These are phyloP conservation scores for Acanthamoeba quina DNA, from an alignment of 208 protist species.

Conservation along the genomic window DNA sequence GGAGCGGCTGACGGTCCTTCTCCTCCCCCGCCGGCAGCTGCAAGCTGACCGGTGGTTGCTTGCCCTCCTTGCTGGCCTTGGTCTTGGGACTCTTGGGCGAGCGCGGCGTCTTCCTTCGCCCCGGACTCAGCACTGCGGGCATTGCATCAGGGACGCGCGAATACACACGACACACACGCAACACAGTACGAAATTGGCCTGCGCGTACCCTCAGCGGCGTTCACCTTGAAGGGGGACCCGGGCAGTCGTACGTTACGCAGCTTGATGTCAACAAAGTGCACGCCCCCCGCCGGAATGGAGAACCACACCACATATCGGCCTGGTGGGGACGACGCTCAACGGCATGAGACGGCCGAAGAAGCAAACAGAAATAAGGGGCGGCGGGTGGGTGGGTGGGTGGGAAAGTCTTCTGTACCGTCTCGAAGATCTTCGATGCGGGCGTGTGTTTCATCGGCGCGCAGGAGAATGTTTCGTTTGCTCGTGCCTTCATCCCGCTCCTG, in stretches of 20 bases:
- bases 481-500: conserved; percentile 32
- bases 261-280: conserved; percentile 19
- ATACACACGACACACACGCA: not conserved
- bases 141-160: not conserved
- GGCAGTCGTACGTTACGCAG: not conserved
- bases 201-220: not conserved
- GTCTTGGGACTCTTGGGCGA: not conserved
- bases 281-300: not conserved
- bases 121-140: not conserved
- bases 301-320: not conserved
- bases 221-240: not conserved
- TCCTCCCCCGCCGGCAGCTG: not conserved
- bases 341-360: not conserved
- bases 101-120: not conserved
- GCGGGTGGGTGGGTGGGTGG: not conserved
- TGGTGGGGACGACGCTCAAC: not conserved
- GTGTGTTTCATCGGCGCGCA: not conserved
- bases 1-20: not conserved
- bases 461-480: conserved; percentile 8
- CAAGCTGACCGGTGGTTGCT: not conserved
- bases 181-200: no score
- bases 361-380: not conserved
- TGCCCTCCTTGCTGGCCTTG: not conserved
- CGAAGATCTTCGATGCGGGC: conserved; percentile 26
- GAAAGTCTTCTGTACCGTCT: not conserved